Conservation (phyloP, 1,284 basidiomycete species). For the Puccinia hordei region DNA sequence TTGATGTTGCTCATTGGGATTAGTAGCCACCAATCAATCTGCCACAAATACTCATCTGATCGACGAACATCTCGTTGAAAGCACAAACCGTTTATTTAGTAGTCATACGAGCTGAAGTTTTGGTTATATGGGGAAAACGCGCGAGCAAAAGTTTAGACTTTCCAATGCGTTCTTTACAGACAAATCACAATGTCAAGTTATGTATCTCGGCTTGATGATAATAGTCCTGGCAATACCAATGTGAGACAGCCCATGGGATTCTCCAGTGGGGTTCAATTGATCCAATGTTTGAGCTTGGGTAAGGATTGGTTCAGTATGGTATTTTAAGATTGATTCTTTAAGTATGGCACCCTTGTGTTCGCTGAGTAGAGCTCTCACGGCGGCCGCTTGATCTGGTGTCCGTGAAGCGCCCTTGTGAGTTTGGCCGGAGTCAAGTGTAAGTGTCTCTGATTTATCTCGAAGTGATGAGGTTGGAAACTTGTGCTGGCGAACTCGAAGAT, state of each 20-base stretch:
- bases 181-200: background rate
- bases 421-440: background rate
- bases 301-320: slow-evolving; percentile 30
- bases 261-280: background rate
- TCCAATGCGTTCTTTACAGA: background rate
- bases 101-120: too few species aligned
- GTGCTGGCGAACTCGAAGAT: slow-evolving; percentile 16
- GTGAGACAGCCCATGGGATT: slow-evolving; percentile 33
- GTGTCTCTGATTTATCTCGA: background rate
- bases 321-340: slow-evolving; percentile 28
- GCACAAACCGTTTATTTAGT: background rate
- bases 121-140: background rate
- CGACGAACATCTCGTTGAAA: background rate
- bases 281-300: slow-evolving; percentile 22
- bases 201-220: slow-evolving; percentile 23
- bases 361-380: slow-evolving; percentile 31
- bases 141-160: background rate
- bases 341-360: slow-evolving; percentile 39
- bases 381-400: slow-evolving; percentile 25
- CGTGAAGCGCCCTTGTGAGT: background rate
- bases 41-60: too few species aligned
- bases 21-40: too few species aligned
- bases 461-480: background rate
- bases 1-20: too few species aligned
- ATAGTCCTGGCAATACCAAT: slow-evolving; percentile 18